These are phyloP conservation scores for Chlamydomonas urium DNA, from an alignment of 139 green algal genomes.

Conservation along the genomic window DNA sequence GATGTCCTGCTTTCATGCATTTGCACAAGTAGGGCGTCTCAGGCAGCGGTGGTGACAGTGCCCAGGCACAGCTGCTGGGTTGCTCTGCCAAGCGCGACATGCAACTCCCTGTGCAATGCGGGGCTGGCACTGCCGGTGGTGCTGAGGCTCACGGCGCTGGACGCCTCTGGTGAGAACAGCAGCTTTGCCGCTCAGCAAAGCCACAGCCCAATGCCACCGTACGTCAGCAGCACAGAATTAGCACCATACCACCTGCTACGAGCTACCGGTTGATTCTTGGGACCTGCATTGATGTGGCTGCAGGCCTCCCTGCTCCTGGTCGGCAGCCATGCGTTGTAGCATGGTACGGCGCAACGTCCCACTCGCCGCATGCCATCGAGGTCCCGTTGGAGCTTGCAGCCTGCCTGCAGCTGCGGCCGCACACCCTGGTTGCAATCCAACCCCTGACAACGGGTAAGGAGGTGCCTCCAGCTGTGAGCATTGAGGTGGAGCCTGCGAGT, in stretches of 20 bases:
- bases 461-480: constrained; percentile 23
- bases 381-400: no score
- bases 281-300: neutral
- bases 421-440: no score
- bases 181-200: neutral
- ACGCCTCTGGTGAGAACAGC: constrained; percentile 10
- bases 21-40: neutral
- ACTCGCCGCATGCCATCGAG: no score
- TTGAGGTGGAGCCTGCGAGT: constrained; percentile 28
- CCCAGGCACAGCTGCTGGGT: constrained; percentile 48
- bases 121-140: constrained; percentile 12
- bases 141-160: constrained; percentile 18
- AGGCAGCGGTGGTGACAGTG: neutral
- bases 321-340: neutral
- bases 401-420: no score
- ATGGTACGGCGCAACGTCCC: neutral
- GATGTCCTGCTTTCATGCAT: no score
- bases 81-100: constrained; percentile 25
- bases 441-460: neutral
- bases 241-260: no score
- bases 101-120: neutral
- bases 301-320: neutral
- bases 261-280: no score
- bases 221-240: neutral
- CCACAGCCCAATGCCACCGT: neutral